Percentiles rank a stretch among this genome's conserved stretches.
Conservation (phyloP, 805 yeast genomes). For the Lachancea meyersii region DNA sequence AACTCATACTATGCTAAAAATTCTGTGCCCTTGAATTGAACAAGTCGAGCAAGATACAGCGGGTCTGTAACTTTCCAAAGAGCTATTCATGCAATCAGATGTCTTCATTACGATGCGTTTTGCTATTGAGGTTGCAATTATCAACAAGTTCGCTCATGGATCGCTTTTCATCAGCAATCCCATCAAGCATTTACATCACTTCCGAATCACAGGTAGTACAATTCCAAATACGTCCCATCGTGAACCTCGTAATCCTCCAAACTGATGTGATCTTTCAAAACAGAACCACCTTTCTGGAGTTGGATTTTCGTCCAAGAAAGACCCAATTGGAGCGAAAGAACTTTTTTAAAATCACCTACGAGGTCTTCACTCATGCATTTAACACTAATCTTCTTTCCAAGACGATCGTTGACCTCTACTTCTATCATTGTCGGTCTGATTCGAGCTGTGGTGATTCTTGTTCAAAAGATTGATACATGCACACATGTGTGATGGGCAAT, state of each 20-base stretch:
- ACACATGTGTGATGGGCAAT: no score
- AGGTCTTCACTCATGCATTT: constrained; percentile 84
- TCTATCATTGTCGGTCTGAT: constrained; percentile 49
- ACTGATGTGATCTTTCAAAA: constrained; percentile 82
- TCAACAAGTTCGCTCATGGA: no score
- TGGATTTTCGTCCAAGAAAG: constrained; percentile 58
- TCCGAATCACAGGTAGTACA: constrained; percentile 65
- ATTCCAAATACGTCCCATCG: constrained; percentile 79
- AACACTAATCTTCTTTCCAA: constrained; percentile 83
- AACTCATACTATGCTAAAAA: no score
- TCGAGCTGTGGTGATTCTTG: neutral
- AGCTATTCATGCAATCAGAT: no score
- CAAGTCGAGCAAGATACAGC: no score
- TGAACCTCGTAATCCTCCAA: constrained; percentile 94
- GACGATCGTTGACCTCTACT: constrained; percentile 64
- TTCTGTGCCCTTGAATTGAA: no score
- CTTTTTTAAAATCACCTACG: constrained; percentile 83
- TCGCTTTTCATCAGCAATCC: no score
- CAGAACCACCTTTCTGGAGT: constrained; percentile 78
- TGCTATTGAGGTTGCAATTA: no score
- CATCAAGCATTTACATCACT: neutral
- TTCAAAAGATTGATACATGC: no score
- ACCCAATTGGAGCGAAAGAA: constrained; percentile 78
- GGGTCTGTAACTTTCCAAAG: no score
- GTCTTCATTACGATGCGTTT: no score